Percentiles rank a stretch among this genome's conserved stretches.
Evolutionary conservation across 2,329 filamentous ascomycete genomes (phyloP).

Genomic region (Trichoderma pleuroti): DNA sequence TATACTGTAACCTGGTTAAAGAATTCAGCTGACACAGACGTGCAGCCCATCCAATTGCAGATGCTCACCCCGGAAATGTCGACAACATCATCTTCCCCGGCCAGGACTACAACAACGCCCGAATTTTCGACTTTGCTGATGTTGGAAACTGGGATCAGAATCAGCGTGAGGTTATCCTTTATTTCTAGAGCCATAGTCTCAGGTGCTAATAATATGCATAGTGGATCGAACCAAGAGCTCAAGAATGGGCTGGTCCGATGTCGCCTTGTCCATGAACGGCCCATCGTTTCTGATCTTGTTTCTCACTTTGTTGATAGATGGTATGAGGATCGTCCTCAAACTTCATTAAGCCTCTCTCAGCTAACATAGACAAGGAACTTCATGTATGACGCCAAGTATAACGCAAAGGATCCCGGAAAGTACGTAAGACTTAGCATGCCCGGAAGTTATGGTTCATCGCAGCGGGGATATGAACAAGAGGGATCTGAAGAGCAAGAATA

Average conservation of each 20-base stretch:
- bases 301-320: slow-evolving; percentile 81
- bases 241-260: slow-evolving; percentile 91
- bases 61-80: slow-evolving; percentile 75
- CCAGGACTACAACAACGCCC: slow-evolving; percentile 90
- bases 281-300: slow-evolving; percentile 69
- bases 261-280: slow-evolving; percentile 72
- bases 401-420: slow-evolving; percentile 46
- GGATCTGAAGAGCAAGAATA: neutral
- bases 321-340: slow-evolving; percentile 37
- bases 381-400: slow-evolving; percentile 80
- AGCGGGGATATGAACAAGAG: slow-evolving; percentile 4
- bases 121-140: slow-evolving; percentile 76
- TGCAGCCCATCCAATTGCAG: slow-evolving; percentile 69
- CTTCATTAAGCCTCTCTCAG: neutral
- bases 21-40: slow-evolving; percentile 19
- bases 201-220: slow-evolving; percentile 23
- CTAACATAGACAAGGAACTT: slow-evolving; percentile 59
- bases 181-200: neutral
- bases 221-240: slow-evolving; percentile 74
- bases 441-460: slow-evolving; percentile 24
- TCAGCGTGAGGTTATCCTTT: slow-evolving; percentile 50
- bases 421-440: slow-evolving; percentile 44
- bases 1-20: neutral
- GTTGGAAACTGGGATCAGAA: slow-evolving; percentile 79
- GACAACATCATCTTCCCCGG: slow-evolving; percentile 78